Evolutionary conservation across 2,329 filamentous ascomycete genomes (phyloP), one percentile per base, ranked within the genome.

Genomic region (Tolypocladium tundrense): DNA sequence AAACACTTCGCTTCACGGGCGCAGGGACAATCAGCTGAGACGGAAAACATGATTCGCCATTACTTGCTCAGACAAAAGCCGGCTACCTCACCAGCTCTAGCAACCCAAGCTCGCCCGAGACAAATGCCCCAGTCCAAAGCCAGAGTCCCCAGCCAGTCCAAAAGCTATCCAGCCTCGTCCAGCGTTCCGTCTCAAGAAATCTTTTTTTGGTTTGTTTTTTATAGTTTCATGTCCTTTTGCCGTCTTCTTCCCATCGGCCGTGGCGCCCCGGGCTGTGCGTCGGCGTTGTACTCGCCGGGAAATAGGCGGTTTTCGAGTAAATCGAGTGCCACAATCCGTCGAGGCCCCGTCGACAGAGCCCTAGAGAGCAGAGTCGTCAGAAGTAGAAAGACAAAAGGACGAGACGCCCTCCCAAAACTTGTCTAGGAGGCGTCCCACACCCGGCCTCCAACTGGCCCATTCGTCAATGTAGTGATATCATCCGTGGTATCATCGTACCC

Each of bases 401-500:
- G 10, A 5, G n/a, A 35, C 11, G 9, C 19, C 42, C 48, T 41
- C 50, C 39, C 14, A 41, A 27, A 33, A n/a, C 31, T 19, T 21
- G 48, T 52, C 48, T 9, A 37, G 31, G 19, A 13, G 19, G 48
- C 19, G 48, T 37, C 31, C 48, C n/a, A 39, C 37, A 31, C 42
- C 35, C 31, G 19, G 43, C 52, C 53, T n/a, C 57, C 53, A 42
- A 52, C 42, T 56, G 48, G 57, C 42, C 54, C 33, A 45, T 33
- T 54, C 57, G 57, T 72, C 67, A 69, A 69, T 67, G 65, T 68
- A 67, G 64, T 65, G 63, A 65, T 67, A 63, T 70, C 69, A 65
- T 71, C 66, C 68, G 60, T 70, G 67, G 69, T 72, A 72, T 72
- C 68, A 67, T 71, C 65, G 64, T 65, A 62, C 61, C 68, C 56